A percentile compares a stretch with the other conserved stretches of the same genome.
Evolutionary conservation across 1,284 basidiomycete genomes (phyloP).

Genomic region (Mixia osmundae): DNA sequence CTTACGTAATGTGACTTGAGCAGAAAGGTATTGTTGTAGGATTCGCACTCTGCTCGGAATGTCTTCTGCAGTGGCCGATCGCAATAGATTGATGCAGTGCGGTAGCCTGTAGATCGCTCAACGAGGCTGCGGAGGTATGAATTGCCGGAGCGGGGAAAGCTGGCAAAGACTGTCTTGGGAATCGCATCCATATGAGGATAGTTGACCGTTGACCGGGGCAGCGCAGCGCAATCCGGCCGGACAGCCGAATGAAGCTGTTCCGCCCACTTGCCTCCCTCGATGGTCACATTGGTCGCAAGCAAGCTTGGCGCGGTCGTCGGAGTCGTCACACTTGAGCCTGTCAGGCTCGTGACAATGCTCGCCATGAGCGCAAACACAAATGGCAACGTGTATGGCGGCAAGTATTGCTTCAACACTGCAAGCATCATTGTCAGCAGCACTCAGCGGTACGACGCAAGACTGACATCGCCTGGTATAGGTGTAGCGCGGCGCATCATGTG

Average conservation of each 20-base stretch:
- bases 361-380: not conserved
- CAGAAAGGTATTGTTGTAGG: no score
- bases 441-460: no score
- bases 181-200: not conserved
- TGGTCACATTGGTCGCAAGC: not conserved
- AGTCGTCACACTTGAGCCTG: not conserved
- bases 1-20: not conserved
- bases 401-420: not conserved
- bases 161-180: not conserved
- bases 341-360: not conserved
- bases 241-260: not conserved
- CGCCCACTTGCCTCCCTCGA: conserved; percentile 1
- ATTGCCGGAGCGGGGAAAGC: not conserved
- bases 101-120: conserved; percentile 13
- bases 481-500: no score
- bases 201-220: not conserved
- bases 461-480: no score
- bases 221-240: not conserved
- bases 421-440: not conserved
- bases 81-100: conserved; percentile 5
- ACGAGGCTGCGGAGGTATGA: conserved; percentile 7
- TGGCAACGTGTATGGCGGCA: not conserved
- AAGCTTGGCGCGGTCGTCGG: not conserved
- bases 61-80: not conserved
- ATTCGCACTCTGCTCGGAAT: not conserved